Percentiles rank a stretch among this genome's conserved stretches.
These are phyloP conservation scores for Xanthoconium separans DNA, from an alignment of 1,284 basidiomycete genomes.

Conservation along the genomic window DNA sequence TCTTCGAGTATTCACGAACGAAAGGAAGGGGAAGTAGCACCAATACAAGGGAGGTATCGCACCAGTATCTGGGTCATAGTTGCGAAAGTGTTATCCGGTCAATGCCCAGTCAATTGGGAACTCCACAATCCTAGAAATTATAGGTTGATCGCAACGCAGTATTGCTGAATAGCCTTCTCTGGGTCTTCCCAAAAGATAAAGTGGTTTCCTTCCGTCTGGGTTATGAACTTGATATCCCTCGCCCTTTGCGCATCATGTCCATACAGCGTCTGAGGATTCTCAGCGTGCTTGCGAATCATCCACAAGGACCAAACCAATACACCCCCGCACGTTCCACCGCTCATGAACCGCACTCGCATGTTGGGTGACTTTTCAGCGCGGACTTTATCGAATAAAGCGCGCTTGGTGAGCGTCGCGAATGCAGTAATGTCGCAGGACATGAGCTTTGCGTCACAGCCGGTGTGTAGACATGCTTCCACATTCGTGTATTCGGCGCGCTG, in stretches of 20 bases:
- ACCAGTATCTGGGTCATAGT: too few relatives aligned
- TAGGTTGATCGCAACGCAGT: slow-evolving; percentile 9
- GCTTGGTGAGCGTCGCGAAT: slow-evolving; percentile 9
- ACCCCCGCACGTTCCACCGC: slow-evolving; percentile 15
- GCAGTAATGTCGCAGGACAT: slow-evolving; percentile 7
- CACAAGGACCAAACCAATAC: slow-evolving; percentile 17
- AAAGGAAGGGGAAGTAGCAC: too few relatives aligned
- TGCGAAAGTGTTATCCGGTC: too few relatives aligned
- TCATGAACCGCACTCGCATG: slow-evolving; percentile 25
- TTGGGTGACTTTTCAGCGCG: slow-evolving; percentile 16
- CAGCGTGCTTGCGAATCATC: slow-evolving; percentile 9
- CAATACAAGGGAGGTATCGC: too few relatives aligned
- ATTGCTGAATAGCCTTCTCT: slow-evolving; percentile 24
- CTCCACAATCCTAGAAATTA: neutral
- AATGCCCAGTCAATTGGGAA: too few relatives aligned
- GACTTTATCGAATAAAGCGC: slow-evolving; percentile 24
- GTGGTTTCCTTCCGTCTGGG: slow-evolving; percentile 28
- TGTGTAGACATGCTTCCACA: slow-evolving; percentile 2
- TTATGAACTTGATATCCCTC: slow-evolving; percentile 21
- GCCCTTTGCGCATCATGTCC: slow-evolving; percentile 19
- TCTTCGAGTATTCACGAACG: too few relatives aligned
- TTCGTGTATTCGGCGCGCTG: slow-evolving; percentile 18
- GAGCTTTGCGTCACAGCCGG: slow-evolving; percentile 15
- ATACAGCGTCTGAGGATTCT: slow-evolving; percentile 10
- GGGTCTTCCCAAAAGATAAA: slow-evolving; percentile 32